phyloP scores from a whole-genome alignment of 805 yeast species.

The Starmera amethionina region DNA sequence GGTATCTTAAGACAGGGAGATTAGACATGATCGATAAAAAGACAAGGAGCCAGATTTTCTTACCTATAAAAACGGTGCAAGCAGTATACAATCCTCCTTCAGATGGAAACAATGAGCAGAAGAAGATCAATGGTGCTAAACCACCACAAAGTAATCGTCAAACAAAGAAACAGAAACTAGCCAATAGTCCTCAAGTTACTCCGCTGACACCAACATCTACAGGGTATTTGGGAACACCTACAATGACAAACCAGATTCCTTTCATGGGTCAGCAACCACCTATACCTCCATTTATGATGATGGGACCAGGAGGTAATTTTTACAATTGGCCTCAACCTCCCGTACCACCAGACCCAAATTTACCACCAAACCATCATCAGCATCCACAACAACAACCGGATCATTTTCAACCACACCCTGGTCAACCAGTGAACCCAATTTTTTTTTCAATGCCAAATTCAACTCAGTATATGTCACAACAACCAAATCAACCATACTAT shows the following conservation, averaged over 20 bases:
- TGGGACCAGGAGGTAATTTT: too few species aligned
- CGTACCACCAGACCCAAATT: neutral
- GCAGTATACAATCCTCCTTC: conserved; percentile 7
- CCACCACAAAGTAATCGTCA: neutral
- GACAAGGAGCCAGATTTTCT: conserved; percentile 7
- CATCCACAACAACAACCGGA: neutral
- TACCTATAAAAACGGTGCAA: conserved; percentile 6
- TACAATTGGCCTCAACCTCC: neutral
- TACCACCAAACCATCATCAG: neutral
- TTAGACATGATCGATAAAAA: conserved; percentile 13
- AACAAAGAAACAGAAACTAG: too few species aligned
- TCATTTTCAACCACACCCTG: neutral
- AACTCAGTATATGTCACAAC: neutral
- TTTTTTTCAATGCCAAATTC: neutral
- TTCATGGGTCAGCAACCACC: too few species aligned
- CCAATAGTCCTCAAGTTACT: too few species aligned
- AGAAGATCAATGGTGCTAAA: conserved; percentile 1
- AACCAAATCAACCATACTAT: neutral
- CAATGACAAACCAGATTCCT: too few species aligned
- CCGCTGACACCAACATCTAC: too few species aligned
- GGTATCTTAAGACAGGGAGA: conserved; percentile 15
- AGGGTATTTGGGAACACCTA: too few species aligned
- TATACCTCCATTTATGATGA: too few species aligned
- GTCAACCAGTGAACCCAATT: neutral
- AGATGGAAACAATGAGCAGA: conserved; percentile 1